These are phyloP conservation scores for Penicillium brevicompactum DNA, from an alignment of 2,329 filamentous ascomycete species.

Conservation along the genomic window DNA sequence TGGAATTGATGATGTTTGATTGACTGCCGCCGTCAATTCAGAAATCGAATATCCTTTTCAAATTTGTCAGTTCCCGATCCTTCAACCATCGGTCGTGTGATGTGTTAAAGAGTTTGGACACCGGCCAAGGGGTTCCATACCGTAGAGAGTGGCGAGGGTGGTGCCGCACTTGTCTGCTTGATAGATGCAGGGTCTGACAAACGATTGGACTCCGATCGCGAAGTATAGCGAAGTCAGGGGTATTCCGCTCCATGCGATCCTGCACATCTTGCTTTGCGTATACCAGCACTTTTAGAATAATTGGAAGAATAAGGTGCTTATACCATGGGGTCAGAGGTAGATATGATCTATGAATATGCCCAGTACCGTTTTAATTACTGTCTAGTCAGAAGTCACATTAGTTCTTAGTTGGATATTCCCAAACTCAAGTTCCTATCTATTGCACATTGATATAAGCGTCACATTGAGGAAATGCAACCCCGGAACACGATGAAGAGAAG, in stretches of 20 bases:
- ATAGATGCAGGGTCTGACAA: constrained; percentile 16
- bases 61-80: not conserved
- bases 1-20: constrained; percentile 16
- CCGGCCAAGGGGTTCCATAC: constrained; percentile 1
- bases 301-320: not conserved
- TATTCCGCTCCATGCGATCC: not conserved
- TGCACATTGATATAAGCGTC: not conserved
- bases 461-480: constrained; percentile 16
- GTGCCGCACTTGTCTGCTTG: constrained; percentile 19
- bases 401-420: not conserved
- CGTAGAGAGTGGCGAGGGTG: constrained; percentile 14
- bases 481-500: constrained; percentile 5
- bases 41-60: constrained; percentile 10
- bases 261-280: not conserved
- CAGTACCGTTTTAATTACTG: not conserved
- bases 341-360: not conserved
- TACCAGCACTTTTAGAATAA: not conserved
- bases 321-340: not conserved
- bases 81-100: not conserved
- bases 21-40: constrained; percentile 14
- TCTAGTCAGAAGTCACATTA: not conserved
- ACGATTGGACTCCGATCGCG: constrained; percentile 2
- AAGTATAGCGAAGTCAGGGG: not conserved
- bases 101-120: not conserved
- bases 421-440: not conserved